Evolutionary conservation across 805 yeast species (phyloP).

Genomic region (Wickerhamiella azyma): DNA sequence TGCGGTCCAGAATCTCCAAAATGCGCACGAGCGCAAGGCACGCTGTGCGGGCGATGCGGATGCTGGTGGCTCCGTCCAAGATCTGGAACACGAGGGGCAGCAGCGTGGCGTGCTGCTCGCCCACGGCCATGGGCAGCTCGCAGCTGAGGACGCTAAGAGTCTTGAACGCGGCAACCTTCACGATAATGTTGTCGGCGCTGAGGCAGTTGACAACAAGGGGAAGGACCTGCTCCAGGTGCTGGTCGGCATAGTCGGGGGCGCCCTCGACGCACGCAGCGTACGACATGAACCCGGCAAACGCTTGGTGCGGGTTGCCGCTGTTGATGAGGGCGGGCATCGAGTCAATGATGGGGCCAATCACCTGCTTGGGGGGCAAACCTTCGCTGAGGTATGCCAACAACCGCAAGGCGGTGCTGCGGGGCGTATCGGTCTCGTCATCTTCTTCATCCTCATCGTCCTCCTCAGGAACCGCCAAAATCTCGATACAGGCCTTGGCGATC

Average conservation of each 20-base stretch:
- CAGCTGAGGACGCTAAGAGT: conserved; percentile 64
- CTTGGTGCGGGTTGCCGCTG: conserved; percentile 56
- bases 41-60: conserved; percentile 78
- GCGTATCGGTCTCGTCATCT: conserved; percentile 82
- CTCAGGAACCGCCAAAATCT: conserved; percentile 60
- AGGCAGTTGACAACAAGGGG: conserved; percentile 65
- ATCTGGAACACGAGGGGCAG: conserved; percentile 77
- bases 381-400: conserved; percentile 63
- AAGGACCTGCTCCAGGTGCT: conserved; percentile 59
- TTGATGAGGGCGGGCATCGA: conserved; percentile 28
- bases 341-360: conserved; percentile 60
- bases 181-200: conserved; percentile 58
- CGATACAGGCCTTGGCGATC: conserved; percentile 57
- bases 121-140: conserved; percentile 73
- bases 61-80: conserved; percentile 73
- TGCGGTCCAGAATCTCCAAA: conserved; percentile 80
- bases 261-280: conserved; percentile 78
- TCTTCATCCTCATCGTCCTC: conserved; percentile 71
- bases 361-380: conserved; percentile 87
- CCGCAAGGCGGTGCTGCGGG: conserved; percentile 65
- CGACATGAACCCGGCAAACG: conserved; percentile 77
- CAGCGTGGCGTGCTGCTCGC: conserved; percentile 68
- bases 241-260: conserved; percentile 81
- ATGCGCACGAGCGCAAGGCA: conserved; percentile 84
- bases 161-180: conserved; percentile 74